These are phyloP conservation scores for Paraconiothyrium brasiliense DNA, from an alignment of 2,329 filamentous ascomycete species.

Conservation along the genomic window DNA sequence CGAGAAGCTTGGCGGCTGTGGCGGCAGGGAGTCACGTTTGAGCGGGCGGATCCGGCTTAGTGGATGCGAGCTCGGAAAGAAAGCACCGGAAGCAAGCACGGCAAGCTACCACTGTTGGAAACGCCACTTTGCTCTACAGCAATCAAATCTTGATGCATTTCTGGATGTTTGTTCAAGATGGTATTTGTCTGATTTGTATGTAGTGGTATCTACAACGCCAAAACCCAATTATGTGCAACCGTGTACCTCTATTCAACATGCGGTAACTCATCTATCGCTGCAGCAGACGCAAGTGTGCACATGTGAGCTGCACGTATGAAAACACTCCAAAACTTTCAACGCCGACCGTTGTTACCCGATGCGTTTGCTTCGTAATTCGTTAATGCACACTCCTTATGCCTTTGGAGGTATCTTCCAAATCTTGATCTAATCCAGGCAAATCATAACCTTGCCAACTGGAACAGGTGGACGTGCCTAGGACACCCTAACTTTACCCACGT, in stretches of 20 bases:
- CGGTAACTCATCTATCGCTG: neutral
- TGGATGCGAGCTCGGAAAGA: constrained; percentile 1
- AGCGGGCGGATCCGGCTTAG: constrained; percentile 1
- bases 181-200: neutral
- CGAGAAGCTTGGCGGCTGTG: constrained; percentile 10
- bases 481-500: neutral
- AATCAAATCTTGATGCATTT: neutral
- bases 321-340: neutral
- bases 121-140: neutral
- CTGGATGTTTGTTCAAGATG: neutral
- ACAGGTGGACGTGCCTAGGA: neutral
- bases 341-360: neutral
- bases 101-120: neutral
- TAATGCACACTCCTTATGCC: neutral
- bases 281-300: neutral
- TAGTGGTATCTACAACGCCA: neutral
- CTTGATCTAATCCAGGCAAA: neutral
- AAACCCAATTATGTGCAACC: neutral
- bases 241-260: neutral
- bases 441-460: neutral
- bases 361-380: neutral
- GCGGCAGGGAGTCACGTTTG: constrained; percentile 1
- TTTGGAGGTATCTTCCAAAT: neutral
- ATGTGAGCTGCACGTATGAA: neutral
- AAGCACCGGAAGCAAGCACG: no score